Percentiles rank a stretch among this genome's conserved stretches.
Evolutionary conservation across 805 yeast genomes (phyloP).

Genomic region (Citeromyces matritensis): DNA sequence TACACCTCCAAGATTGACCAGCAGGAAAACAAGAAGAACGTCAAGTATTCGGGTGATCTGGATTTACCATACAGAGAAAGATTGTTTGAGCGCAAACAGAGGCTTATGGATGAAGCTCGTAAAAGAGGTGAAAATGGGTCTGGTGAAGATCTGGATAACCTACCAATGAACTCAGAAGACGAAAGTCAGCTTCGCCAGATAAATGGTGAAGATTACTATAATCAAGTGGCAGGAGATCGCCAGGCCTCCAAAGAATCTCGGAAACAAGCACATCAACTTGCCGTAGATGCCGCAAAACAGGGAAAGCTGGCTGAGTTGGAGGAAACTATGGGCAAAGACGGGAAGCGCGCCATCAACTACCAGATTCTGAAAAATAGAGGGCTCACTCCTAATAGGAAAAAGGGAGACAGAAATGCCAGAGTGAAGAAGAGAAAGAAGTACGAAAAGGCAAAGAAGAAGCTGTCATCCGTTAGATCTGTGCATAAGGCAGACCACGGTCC

Average conservation of each 20-base stretch:
- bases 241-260: conserved; percentile 35
- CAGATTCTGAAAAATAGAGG: conserved; percentile 96
- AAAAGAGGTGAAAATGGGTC: conserved; percentile 53
- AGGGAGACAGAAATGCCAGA: conserved; percentile 89
- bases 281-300: conserved; percentile 67
- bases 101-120: conserved; percentile 79
- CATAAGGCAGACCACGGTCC: conserved; percentile 63
- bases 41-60: conserved; percentile 61
- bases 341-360: conserved; percentile 89
- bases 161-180: conserved; percentile 32
- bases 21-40: conserved; percentile 45
- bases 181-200: conserved; percentile 23
- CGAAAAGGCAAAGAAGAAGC: conserved; percentile 87
- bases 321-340: conserved; percentile 57
- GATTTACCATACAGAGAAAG: conserved; percentile 90
- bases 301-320: conserved; percentile 67
- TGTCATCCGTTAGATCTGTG: conserved; percentile 83
- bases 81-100: conserved; percentile 76
- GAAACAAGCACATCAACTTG: conserved; percentile 48
- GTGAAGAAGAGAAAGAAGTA: conserved; percentile 97
- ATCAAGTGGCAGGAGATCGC: conserved; percentile 31
- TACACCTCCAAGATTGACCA: conserved; percentile 95
- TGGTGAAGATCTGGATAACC: conserved; percentile 41
- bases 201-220: conserved; percentile 44
- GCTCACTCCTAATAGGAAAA: conserved; percentile 82